Conservation (phyloP, 352 stramenopile species). For the Phytophthora europaea region DNA sequence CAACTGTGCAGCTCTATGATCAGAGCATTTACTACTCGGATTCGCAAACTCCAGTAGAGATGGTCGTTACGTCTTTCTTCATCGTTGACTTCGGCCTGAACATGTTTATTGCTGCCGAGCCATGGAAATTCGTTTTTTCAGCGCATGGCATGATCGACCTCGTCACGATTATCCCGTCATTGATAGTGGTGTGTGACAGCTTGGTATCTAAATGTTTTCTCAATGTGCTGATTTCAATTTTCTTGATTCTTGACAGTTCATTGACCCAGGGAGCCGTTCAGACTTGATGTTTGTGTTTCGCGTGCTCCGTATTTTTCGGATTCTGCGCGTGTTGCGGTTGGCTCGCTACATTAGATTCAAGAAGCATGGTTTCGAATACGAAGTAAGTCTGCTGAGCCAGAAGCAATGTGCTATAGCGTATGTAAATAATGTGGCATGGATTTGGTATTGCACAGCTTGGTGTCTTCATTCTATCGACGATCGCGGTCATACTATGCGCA, state of each 20-base stretch:
- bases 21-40: slow-evolving; percentile 1
- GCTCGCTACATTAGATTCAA: slow-evolving; percentile 70
- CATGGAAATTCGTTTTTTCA: slow-evolving; percentile 60
- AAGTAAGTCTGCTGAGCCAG: slow-evolving; percentile 39
- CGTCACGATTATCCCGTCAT: slow-evolving; percentile 73
- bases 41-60: slow-evolving; percentile 21
- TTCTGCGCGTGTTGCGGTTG: slow-evolving; percentile 67
- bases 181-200: slow-evolving; percentile 56
- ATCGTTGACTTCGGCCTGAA: slow-evolving; percentile 74
- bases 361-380: slow-evolving; percentile 80
- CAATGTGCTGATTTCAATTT: neutral
- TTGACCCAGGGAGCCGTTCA: slow-evolving; percentile 53
- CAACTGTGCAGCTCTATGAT: slow-evolving; percentile 52
- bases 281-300: slow-evolving; percentile 74
- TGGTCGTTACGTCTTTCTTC: slow-evolving; percentile 65
- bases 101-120: slow-evolving; percentile 53
- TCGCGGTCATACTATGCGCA: slow-evolving; percentile 72
- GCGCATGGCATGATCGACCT: slow-evolving; percentile 71
- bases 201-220: neutral
- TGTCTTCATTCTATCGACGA: slow-evolving; percentile 73
- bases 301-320: slow-evolving; percentile 74
- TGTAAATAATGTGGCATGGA: neutral
- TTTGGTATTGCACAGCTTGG: slow-evolving; percentile 42
- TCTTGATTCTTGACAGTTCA: slow-evolving; percentile 40
- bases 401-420: neutral